These are phyloP conservation scores for Fusarium sp. DNA, from an alignment of 2,329 filamentous ascomycete species.

Conservation along the genomic window DNA sequence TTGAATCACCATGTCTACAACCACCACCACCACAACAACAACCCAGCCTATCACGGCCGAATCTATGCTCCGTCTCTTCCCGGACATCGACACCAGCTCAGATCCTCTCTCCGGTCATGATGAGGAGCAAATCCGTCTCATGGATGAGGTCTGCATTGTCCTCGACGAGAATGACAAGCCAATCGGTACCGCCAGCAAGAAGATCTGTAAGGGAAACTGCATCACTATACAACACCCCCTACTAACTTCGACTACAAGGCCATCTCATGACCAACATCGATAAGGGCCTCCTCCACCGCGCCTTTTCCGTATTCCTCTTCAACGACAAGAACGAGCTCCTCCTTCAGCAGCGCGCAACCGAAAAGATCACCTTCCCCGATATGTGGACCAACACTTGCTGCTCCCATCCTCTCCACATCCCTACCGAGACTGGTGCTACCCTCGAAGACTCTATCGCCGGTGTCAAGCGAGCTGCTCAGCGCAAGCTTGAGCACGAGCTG, in stretches of 20 bases:
- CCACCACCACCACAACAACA: slow-evolving; percentile 26
- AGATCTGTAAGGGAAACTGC: slow-evolving; percentile 77
- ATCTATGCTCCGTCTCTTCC: slow-evolving; percentile 87
- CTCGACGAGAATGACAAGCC: slow-evolving; percentile 90
- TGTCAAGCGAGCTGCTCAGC: slow-evolving; percentile 89
- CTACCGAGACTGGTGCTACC: slow-evolving; percentile 87
- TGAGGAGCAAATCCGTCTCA: slow-evolving; percentile 95
- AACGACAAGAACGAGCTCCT: slow-evolving; percentile 92
- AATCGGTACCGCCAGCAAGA: slow-evolving; percentile 97
- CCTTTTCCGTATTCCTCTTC: slow-evolving; percentile 98
- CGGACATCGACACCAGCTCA: slow-evolving; percentile 78
- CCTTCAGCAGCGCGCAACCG: slow-evolving; percentile 90
- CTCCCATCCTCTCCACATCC: slow-evolving; percentile 92
- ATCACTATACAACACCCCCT: not conserved
- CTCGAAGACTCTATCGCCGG: slow-evolving; percentile 83
- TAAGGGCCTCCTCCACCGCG: slow-evolving; percentile 92
- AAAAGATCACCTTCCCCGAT: slow-evolving; percentile 99
- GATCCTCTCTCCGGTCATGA: slow-evolving; percentile 89
- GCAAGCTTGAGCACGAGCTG: slow-evolving; percentile 94
- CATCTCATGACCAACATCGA: slow-evolving; percentile 99
- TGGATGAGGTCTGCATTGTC: slow-evolving; percentile 99
- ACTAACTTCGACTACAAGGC: slow-evolving; percentile 61
- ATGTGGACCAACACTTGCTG: slow-evolving; percentile 99
- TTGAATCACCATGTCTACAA: slow-evolving; percentile 44
- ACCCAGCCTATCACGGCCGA: slow-evolving; percentile 80